Evolutionary conservation across 805 yeast genomes (phyloP).

Genomic region (Monosporozyma servazzii): DNA sequence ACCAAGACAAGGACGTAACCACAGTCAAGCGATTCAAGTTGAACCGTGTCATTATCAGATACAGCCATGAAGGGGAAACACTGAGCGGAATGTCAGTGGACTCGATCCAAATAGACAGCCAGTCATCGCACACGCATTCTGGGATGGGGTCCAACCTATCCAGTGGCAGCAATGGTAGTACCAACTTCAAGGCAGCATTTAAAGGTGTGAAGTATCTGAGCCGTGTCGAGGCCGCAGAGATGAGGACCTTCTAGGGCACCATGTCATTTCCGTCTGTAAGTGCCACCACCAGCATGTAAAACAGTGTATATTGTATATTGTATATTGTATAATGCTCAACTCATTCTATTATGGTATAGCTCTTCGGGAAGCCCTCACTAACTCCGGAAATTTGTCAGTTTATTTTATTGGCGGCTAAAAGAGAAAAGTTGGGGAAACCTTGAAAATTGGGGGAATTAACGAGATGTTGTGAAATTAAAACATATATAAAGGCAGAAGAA

Average conservation of each 20-base stretch:
- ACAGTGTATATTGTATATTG: too few species aligned
- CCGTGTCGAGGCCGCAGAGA: neutral
- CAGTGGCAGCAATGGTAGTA: neutral
- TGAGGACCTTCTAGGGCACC: neutral
- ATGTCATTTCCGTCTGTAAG: too few species aligned
- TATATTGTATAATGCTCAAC: too few species aligned
- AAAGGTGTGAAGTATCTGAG: conserved; percentile 6
- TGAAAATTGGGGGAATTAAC: too few species aligned
- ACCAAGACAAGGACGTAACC: neutral
- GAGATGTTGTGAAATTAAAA: neutral
- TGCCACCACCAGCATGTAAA: neutral
- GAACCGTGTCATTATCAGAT: conserved; percentile 34
- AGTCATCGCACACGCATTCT: neutral
- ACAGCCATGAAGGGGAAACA: conserved; percentile 43
- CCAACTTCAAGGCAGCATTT: neutral
- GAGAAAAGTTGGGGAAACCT: too few species aligned
- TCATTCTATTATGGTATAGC: too few species aligned
- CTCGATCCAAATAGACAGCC: conserved; percentile 48
- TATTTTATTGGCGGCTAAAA: too few species aligned
- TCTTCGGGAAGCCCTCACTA: too few species aligned
- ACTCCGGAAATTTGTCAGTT: too few species aligned
- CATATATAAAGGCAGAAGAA: neutral
- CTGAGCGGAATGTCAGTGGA: conserved; percentile 71
- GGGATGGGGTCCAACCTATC: neutral
- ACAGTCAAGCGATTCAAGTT: neutral